These are phyloP conservation scores for Aaosphaeria pasadenensis DNA, from an alignment of 2,329 filamentous ascomycete species.

Conservation along the genomic window DNA sequence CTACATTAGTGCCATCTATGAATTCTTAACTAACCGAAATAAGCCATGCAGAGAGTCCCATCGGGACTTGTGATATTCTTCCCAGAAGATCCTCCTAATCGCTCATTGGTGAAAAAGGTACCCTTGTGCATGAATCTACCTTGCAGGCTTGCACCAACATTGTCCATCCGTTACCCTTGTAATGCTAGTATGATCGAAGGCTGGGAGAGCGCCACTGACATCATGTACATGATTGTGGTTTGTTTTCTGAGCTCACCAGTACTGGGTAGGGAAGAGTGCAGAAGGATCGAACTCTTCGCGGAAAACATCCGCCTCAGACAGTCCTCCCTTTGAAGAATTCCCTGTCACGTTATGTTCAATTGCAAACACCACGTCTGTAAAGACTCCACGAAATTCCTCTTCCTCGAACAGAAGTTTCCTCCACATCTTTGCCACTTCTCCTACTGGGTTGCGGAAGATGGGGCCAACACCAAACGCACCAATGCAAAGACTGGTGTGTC, in stretches of 20 bases:
- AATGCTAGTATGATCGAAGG: no score
- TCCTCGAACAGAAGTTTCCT: constrained; percentile 42
- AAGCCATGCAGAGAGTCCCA: no score
- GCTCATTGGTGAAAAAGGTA: no score
- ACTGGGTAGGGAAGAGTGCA: constrained; percentile 36
- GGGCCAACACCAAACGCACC: constrained; percentile 45
- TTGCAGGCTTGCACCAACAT: no score
- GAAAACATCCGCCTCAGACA: constrained; percentile 41
- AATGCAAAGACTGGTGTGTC: constrained; percentile 39
- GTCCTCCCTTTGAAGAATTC: constrained; percentile 25
- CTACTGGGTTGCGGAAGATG: constrained; percentile 44
- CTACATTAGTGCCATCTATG: no score
- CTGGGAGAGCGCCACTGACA: constrained; percentile 8
- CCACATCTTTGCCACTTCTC: constrained; percentile 45
- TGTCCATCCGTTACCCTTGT: no score
- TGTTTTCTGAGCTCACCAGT: constrained; percentile 9
- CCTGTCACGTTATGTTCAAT: constrained; percentile 39
- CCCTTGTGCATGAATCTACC: no score
- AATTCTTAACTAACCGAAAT: no score
- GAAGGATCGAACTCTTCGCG: constrained; percentile 37
- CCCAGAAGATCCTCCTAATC: no score
- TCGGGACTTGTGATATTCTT: no score
- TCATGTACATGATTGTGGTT: constrained; percentile 4
- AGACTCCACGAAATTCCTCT: constrained; percentile 43
- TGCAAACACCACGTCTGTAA: constrained; percentile 45